Evolutionary conservation across 345 rosid species (phyloP), one percentile per base, ranked within the genome.

Genomic region (Brassica rapa): DNA sequence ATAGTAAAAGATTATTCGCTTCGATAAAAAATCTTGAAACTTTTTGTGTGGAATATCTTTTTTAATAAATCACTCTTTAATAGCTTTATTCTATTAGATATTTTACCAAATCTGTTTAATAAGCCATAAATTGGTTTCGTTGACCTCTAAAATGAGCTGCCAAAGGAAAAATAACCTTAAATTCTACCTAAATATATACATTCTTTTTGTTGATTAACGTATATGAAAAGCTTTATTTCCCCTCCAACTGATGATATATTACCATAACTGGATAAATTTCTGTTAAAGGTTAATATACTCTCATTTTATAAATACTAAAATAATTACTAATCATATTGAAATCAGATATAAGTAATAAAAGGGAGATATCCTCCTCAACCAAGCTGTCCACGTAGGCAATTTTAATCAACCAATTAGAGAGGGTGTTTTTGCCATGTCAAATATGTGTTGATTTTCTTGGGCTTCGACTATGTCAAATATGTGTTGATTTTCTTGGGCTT

Each of bases 1-100:
- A 62, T 33, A 30, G 71, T 77, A 55, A 70, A 53, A 63, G 59
- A 63, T 63, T 53, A 53, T 77, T 53, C 63, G 9, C 15, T 59
- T 15, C 19, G 1, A 3, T 2, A 69, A 62, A 69, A 49, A 77
- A 33, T 2, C 1, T 70, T 77, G 27, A 25, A 62, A 63, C 4
- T 29, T 57, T 24, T 39, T 23, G 32, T 61, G n/a, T 30, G 27
- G 62, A 78, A 78, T 41, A 78, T 29, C 4, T 71, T 35, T 46
- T 68, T 19, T 29, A 56, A 43, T 25, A 72, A 65, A 57, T 43
- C 2, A 71, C 55, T n/a, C 29, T 49, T 78, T 29, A 1, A 41
- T 35, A 19, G 16, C 49, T 71, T 56, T 66, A 57, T 72, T 32
- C 8, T 66, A 24, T 24, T 32, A 6, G 55, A 33, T 66, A 62